Evolutionary conservation across 202 grass and related monocot species (phyloP).

Genomic region (Dendrocalamus latiflorus): DNA sequence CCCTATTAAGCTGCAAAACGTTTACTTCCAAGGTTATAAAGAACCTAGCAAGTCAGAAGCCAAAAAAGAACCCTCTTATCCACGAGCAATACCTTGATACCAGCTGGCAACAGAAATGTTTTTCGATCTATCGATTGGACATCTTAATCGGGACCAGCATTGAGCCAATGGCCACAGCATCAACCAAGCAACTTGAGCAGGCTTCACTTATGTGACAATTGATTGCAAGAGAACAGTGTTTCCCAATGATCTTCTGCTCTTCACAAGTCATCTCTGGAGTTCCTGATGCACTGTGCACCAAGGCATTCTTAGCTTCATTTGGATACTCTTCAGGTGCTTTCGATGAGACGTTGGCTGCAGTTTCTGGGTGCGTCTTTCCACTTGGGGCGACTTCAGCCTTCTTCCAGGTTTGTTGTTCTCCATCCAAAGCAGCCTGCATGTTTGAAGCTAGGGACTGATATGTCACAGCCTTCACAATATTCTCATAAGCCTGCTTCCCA

Average conservation of each 20-base stretch:
- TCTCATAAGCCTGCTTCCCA: constrained; percentile 1
- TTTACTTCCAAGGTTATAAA: background rate
- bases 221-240: background rate
- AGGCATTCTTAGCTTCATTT: background rate
- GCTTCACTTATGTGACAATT: background rate
- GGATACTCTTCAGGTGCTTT: constrained; percentile 5
- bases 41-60: background rate
- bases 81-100: background rate
- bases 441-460: background rate
- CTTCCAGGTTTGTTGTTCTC: background rate
- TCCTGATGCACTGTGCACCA: background rate
- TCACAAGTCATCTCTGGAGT: constrained; percentile 10
- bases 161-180: constrained; percentile 58
- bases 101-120: background rate
- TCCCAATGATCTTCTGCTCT: constrained; percentile 18
- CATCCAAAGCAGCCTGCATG: background rate
- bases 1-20: background rate
- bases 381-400: background rate
- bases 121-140: background rate
- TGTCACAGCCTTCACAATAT: background rate
- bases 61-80: constrained; percentile 7
- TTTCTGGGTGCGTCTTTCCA: background rate
- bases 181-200: constrained; percentile 17
- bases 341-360: background rate
- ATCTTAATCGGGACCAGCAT: constrained; percentile 42